Percentiles rank a stretch among this genome's conserved stretches.
These are phyloP conservation scores for Mitragyna speciosa DNA, from an alignment of 257 asterid species.

Conservation along the genomic window DNA sequence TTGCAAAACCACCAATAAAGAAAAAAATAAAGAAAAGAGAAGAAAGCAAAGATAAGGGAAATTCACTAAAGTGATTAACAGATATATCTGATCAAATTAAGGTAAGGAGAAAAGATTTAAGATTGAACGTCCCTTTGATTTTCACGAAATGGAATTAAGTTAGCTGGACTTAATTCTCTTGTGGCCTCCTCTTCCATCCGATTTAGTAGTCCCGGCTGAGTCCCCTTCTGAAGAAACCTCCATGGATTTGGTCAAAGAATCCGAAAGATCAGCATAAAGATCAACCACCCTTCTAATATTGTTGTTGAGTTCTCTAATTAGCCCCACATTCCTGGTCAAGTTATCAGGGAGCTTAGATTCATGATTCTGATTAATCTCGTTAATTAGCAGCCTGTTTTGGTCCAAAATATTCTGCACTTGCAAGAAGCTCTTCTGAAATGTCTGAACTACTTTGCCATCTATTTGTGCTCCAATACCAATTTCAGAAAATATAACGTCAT, in stretches of 20 bases:
- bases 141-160: slow-evolving; percentile 8
- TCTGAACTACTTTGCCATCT: slow-evolving; percentile 31
- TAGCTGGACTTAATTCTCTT: slow-evolving; percentile 33
- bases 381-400: slow-evolving; percentile 44
- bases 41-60: neutral
- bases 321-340: slow-evolving; percentile 42
- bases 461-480: slow-evolving; percentile 31
- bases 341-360: slow-evolving; percentile 44
- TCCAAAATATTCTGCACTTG: slow-evolving; percentile 45
- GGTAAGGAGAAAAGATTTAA: neutral
- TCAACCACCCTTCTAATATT: slow-evolving; percentile 43
- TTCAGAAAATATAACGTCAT: slow-evolving; percentile 30
- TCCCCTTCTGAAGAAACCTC: slow-evolving; percentile 43
- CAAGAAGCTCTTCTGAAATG: slow-evolving; percentile 42
- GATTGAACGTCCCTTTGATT: neutral
- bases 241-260: slow-evolving; percentile 26
- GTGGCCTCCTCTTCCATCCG: slow-evolving; percentile 38
- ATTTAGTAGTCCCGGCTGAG: slow-evolving; percentile 34
- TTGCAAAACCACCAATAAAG: slow-evolving; percentile 1
- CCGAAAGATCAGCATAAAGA: slow-evolving; percentile 46
- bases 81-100: slow-evolving; percentile 6
- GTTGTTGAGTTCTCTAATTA: slow-evolving; percentile 48
- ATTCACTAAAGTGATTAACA: slow-evolving; percentile 7
- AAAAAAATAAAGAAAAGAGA: too few relatives aligned
- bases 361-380: slow-evolving; percentile 45